Evolutionary conservation across 2,329 filamentous ascomycete species (phyloP).

Genomic region (Sarocladiaceae sp.): DNA sequence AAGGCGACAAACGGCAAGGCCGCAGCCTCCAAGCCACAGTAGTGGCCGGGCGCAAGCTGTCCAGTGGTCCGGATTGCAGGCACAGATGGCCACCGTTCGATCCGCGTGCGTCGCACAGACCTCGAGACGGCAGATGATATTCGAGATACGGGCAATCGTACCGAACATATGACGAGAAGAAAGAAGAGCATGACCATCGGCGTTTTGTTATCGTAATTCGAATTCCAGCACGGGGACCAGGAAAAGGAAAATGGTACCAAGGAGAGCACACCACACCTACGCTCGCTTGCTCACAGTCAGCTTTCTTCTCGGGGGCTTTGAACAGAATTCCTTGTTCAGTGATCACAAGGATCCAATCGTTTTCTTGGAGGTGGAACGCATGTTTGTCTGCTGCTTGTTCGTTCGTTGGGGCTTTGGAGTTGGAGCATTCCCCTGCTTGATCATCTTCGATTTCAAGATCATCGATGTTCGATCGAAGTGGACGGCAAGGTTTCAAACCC

Average conservation of each 20-base stretch:
- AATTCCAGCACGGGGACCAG: neutral
- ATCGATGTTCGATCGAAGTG: neutral
- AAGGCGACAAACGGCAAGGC: slow-evolving; percentile 10
- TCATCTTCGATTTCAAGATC: neutral
- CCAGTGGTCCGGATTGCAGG: neutral
- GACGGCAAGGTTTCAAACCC: neutral
- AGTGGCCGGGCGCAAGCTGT: neutral
- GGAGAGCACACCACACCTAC: slow-evolving; percentile 3
- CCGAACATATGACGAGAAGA: slow-evolving; percentile 4
- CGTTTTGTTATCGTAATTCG: slow-evolving; percentile 10
- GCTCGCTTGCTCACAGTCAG: slow-evolving; percentile 1
- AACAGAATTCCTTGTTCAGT: neutral
- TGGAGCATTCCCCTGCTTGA: neutral
- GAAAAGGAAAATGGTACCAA: too few relatives aligned
- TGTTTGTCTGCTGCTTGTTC: neutral
- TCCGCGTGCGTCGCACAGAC: too few relatives aligned
- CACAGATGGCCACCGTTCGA: too few relatives aligned
- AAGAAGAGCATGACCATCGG: slow-evolving; percentile 14
- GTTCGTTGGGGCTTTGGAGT: slow-evolving; percentile 2
- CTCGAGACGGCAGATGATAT: neutral
- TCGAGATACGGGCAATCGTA: neutral
- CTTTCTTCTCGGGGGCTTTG: neutral
- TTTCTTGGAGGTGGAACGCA: neutral
- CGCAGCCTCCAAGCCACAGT: slow-evolving; percentile 17
- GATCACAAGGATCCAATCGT: neutral